Evolutionary conservation across 495 filamentous ascomycete species (phyloP).

Genomic region (Jackrogersella multiformis): DNA sequence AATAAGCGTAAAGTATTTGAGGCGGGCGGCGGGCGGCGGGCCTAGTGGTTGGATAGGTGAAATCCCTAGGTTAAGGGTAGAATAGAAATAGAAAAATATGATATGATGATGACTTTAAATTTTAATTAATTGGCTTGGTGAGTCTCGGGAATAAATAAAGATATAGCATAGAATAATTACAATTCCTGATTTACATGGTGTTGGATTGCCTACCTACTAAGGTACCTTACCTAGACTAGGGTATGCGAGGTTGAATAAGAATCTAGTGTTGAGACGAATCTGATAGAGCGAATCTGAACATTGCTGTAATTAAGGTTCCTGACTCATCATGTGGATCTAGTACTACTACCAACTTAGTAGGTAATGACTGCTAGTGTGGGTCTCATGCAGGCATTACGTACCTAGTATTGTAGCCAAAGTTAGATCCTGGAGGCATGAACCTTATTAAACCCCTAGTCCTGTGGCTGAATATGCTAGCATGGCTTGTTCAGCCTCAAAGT

Average conservation of each 20-base stretch:
- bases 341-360: too few relatives aligned
- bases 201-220: too few relatives aligned
- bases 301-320: neutral
- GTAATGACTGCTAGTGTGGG: too few relatives aligned
- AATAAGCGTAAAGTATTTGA: neutral
- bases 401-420: neutral
- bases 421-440: slow-evolving; percentile 15
- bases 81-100: neutral
- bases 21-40: too few relatives aligned
- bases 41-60: neutral
- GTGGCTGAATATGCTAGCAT: too few relatives aligned
- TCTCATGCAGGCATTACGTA: slow-evolving; percentile 28
- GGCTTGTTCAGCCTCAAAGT: slow-evolving; percentile 32
- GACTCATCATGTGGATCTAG: slow-evolving; percentile 6
- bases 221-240: too few relatives aligned
- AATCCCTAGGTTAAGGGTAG: neutral
- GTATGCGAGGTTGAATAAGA: too few relatives aligned
- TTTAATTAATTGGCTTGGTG: neutral
- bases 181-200: neutral
- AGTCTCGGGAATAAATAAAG: neutral
- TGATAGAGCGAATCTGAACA: neutral
- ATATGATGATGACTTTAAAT: neutral
- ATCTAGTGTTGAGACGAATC: too few relatives aligned
- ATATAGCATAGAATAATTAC: neutral
- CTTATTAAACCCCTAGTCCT: neutral